A percentile compares a stretch with the other conserved stretches of the same genome.
Conservation (phyloP, 2,329 filamentous ascomycete genomes). For the Didymella arachidicola region DNA sequence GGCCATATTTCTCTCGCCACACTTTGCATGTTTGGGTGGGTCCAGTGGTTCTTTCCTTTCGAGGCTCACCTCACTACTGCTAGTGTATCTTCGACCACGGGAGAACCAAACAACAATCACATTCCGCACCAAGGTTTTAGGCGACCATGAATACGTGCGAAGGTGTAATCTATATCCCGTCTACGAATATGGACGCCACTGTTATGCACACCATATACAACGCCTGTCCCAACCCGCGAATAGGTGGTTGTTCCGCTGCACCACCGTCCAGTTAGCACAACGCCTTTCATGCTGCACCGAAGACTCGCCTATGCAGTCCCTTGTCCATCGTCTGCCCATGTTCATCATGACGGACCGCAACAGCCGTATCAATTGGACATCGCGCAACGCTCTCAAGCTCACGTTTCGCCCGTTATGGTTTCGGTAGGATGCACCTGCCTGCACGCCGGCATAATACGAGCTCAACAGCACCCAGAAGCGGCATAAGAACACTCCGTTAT, state of each 20-base stretch:
- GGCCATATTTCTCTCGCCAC: neutral
- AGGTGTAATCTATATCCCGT: constrained; percentile 9
- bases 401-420: constrained; percentile 19
- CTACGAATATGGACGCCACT: constrained; percentile 25
- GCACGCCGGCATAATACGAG: constrained; percentile 32
- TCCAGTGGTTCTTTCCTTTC: neutral
- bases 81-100: neutral
- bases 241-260: constrained; percentile 26
- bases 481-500: constrained; percentile 24
- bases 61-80: neutral
- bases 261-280: constrained; percentile 31
- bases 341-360: constrained; percentile 17
- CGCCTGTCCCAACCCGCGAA: constrained; percentile 26
- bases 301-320: constrained; percentile 29
- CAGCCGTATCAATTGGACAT: constrained; percentile 11
- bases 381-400: constrained; percentile 9
- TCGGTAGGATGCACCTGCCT: constrained; percentile 21
- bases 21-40: neutral
- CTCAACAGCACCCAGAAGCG: constrained; percentile 27
- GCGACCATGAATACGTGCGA: constrained; percentile 8
- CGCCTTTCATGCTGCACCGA: constrained; percentile 22
- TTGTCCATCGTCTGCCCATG: constrained; percentile 28
- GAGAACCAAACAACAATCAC: neutral
- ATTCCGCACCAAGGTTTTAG: neutral
- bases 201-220: constrained; percentile 31